phyloP scores from a whole-genome alignment of 2,329 filamentous ascomycete species.

The Seiridium cupressi region DNA sequence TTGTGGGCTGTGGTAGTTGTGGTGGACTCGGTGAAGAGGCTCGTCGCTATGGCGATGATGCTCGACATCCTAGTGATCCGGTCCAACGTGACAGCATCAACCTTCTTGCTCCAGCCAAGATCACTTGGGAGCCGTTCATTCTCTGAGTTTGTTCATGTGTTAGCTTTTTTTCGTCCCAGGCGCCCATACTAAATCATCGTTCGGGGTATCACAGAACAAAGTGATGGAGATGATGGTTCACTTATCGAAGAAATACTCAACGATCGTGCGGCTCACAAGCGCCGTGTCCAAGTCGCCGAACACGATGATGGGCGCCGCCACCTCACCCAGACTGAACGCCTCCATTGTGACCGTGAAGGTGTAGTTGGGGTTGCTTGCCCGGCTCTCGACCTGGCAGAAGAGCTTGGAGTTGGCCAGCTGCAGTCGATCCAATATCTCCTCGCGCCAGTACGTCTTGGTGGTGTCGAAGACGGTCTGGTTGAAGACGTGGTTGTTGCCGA shows the following conservation, averaged over 20 bases:
- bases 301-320: slow-evolving; percentile 46
- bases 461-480: slow-evolving; percentile 45
- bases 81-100: not conserved
- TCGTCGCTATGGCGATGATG: not conserved
- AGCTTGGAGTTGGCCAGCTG: slow-evolving; percentile 43
- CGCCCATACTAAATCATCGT: too few relatives aligned
- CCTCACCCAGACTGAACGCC: slow-evolving; percentile 47
- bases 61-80: not conserved
- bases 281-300: slow-evolving; percentile 41
- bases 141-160: not conserved
- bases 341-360: slow-evolving; percentile 39
- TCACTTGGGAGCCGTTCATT: slow-evolving; percentile 5
- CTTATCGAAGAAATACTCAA: slow-evolving; percentile 47
- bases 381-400: slow-evolving; percentile 39
- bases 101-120: slow-evolving; percentile 7
- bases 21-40: not conserved
- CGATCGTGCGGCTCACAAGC: slow-evolving; percentile 35
- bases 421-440: slow-evolving; percentile 29
- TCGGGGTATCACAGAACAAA: not conserved
- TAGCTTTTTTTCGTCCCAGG: not conserved
- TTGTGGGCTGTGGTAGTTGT: not conserved
- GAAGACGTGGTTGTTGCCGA: slow-evolving; percentile 49
- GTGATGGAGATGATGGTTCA: not conserved
- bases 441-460: slow-evolving; percentile 41
- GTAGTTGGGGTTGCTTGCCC: slow-evolving; percentile 46